These are phyloP conservation scores for Alternaria sp. DNA, from an alignment of 2,329 filamentous ascomycete genomes.

Conservation along the genomic window DNA sequence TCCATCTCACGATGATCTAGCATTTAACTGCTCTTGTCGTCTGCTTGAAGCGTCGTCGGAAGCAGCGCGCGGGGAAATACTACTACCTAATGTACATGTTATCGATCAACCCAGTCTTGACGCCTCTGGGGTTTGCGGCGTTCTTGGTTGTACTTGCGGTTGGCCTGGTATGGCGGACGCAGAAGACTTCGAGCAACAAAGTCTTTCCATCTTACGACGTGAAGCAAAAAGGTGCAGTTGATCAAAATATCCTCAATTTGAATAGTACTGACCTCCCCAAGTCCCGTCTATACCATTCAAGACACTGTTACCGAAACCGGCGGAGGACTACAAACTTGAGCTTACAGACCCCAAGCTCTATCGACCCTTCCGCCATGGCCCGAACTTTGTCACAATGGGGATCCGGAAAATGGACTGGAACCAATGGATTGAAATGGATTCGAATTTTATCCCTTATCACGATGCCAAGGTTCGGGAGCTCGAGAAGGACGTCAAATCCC, in stretches of 20 bases:
- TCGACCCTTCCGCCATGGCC: neutral
- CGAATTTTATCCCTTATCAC: neutral
- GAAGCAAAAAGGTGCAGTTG: neutral
- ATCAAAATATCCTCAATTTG: neutral
- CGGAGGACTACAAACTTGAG: neutral
- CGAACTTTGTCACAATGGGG: neutral
- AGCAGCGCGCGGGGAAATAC: neutral
- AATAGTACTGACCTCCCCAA: neutral
- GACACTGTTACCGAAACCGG: neutral
- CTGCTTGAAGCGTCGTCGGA: neutral
- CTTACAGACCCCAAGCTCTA: neutral
- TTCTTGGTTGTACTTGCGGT: neutral
- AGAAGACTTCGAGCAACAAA: neutral
- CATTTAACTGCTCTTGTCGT: neutral
- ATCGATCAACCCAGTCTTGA: neutral
- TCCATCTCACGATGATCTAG: neutral
- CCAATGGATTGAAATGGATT: conserved; percentile 7
- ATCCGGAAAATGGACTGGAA: conserved; percentile 4
- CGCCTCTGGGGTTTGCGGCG: neutral
- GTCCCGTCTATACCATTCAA: neutral
- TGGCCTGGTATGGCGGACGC: neutral
- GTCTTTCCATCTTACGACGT: neutral
- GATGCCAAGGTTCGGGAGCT: neutral
- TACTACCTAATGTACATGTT: neutral
- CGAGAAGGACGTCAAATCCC: neutral